Conservation (phyloP, 2,329 filamentous ascomycete species). For the Atkinsonella texensis region DNA sequence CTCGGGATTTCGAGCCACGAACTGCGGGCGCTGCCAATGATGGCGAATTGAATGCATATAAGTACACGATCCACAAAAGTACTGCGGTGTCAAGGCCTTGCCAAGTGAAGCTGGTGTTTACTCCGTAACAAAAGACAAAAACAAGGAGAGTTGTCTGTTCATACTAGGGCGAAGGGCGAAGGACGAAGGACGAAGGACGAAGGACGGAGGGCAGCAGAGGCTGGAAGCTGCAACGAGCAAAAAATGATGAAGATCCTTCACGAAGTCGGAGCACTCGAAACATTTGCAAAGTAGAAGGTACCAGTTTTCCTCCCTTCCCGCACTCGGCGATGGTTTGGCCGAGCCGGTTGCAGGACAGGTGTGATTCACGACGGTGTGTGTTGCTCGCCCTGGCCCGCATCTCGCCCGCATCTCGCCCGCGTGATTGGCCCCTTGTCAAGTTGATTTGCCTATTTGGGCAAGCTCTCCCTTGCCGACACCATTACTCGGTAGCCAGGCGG, state of each 20-base stretch:
- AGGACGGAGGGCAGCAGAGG: not conserved
- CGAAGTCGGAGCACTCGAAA: not conserved
- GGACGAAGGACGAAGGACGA: no score
- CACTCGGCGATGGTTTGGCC: not conserved
- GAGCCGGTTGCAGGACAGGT: no score
- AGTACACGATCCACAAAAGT: constrained; percentile 1
- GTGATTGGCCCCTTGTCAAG: not conserved
- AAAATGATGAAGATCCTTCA: not conserved
- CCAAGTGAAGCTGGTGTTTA: not conserved
- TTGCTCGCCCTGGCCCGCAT: not conserved
- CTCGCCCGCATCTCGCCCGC: no score
- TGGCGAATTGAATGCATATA: not conserved
- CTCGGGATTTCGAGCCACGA: not conserved
- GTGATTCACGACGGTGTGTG: no score
- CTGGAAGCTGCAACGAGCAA: not conserved
- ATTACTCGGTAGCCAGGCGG: not conserved
- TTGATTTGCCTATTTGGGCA: not conserved
- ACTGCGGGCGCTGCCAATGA: not conserved
- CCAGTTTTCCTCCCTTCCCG: not conserved
- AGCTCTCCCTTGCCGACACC: not conserved
- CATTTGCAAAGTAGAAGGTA: not conserved
- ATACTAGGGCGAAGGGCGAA: not conserved
- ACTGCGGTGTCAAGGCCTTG: not conserved
- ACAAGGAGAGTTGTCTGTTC: not conserved
- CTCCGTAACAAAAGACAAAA: not conserved